Base-by-base conservation (phyloP, 352 stramenopile genomes). In the Thalassiosira exigua region DNA sequence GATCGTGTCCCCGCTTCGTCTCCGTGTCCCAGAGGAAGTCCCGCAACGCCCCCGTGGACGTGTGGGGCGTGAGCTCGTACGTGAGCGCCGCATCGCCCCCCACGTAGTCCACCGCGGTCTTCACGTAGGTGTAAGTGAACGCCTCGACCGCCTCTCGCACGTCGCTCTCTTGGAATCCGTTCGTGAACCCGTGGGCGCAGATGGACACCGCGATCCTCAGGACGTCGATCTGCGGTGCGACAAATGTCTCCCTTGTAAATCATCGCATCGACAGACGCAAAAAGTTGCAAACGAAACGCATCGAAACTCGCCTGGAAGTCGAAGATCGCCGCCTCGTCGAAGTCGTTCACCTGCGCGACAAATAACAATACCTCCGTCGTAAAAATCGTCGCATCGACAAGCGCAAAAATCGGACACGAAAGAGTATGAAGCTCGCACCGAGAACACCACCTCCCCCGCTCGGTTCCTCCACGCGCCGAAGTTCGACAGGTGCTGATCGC, bases 401-500 rank as follows among this genome's bases (percentile, higher is more conserved):
- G n/a, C n/a, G n/a, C n/a, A n/a, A n/a, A n/a, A n/a, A n/a, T n/a
- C n/a, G n/a, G n/a, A n/a, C n/a, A n/a, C n/a, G n/a, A n/a, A n/a
- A n/a, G n/a, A n/a, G n/a, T n/a, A n/a, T n/a, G n/a, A n/a, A n/a
- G n/a, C n/a, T n/a, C n/a, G n/a, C n/a, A n/a, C 73, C 0, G 73
- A 82, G 48, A 84, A 88, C 2, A 90, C 81, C 1, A 90, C 78
- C 5, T 90, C 73, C 1, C 75, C 75, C 22, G 62, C 57, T 26
- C 81, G 60, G 74, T 88, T 89, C 27, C 57, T 59, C 69, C 70
- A 90, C 9, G 78, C 81, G 0, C 84, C 84, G 72, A 90, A 90
- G 52, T 90, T 90, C 3, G 39, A 78, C 42, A 90, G 68, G 42
- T 90, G 84, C 62, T 90, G 84, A 79, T 90, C 84, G 17, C 84